phyloP scores from a whole-genome alignment of 257 asterid genomes.

The Plectranthus barbatus region DNA sequence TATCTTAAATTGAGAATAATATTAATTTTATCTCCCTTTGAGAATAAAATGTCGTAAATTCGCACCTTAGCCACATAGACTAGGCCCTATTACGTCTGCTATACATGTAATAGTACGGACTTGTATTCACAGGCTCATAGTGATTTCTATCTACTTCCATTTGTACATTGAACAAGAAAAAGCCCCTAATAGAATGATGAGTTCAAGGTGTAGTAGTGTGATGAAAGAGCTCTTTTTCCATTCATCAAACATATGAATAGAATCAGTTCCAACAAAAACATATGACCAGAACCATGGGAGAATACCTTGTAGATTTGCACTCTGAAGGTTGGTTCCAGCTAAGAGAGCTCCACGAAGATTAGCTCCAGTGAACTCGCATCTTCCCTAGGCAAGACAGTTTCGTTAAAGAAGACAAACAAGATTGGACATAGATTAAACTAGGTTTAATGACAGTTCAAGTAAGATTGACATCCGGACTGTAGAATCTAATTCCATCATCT shows the following conservation, averaged over 20 bases:
- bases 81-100: background rate
- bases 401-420: constrained; percentile 20
- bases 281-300: background rate
- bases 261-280: background rate
- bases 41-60: background rate
- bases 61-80: background rate
- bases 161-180: background rate
- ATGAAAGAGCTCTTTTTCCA: background rate
- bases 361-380: constrained; percentile 96
- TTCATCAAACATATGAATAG: background rate
- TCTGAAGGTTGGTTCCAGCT: constrained; percentile 92
- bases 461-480: background rate
- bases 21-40: background rate
- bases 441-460: background rate
- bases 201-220: background rate
- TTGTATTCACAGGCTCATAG: background rate
- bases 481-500: background rate
- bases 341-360: constrained; percentile 89
- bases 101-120: background rate
- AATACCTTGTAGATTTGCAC: constrained; percentile 93
- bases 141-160: background rate
- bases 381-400: constrained; percentile 43
- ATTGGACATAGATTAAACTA: background rate
- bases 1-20: background rate
- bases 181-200: background rate